Conservation (phyloP, 768 basidiomycete species). For the Wakefieldia striispora region DNA sequence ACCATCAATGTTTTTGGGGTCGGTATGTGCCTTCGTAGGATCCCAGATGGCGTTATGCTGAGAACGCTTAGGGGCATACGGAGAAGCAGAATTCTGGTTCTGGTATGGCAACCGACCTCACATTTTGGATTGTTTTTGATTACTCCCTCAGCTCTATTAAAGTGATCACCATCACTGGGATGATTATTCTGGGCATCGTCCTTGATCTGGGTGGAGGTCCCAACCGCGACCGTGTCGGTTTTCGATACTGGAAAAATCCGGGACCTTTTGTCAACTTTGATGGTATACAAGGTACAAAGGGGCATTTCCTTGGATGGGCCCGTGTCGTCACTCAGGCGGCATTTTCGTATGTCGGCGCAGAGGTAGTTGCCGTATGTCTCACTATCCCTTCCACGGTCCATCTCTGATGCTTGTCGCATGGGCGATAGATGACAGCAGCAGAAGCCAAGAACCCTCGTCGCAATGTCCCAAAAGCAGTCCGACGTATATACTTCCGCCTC, state of each 20-base stretch:
- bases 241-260: slow-evolving; percentile 47
- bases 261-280: slow-evolving; percentile 51
- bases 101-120: slow-evolving; percentile 14
- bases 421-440: slow-evolving; percentile 35
- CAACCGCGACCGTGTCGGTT: slow-evolving; percentile 46
- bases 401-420: background rate
- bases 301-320: slow-evolving; percentile 48
- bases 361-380: slow-evolving; percentile 37
- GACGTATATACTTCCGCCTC: slow-evolving; percentile 43
- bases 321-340: slow-evolving; percentile 54
- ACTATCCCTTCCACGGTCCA: background rate
- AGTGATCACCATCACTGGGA: slow-evolving; percentile 42
- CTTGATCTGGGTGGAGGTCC: slow-evolving; percentile 53
- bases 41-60: background rate
- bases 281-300: slow-evolving; percentile 38
- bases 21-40: slow-evolving; percentile 15
- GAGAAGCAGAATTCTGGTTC: slow-evolving; percentile 48
- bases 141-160: slow-evolving; percentile 43
- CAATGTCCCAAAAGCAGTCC: slow-evolving; percentile 35
- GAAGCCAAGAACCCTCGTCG: slow-evolving; percentile 47
- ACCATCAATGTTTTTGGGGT: slow-evolving; percentile 39
- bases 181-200: slow-evolving; percentile 44
- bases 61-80: slow-evolving; percentile 30
- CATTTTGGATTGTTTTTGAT: background rate
- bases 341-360: slow-evolving; percentile 56